These are phyloP conservation scores for Haplographium delicatum DNA, from an alignment of 495 filamentous ascomycete genomes.

Conservation along the genomic window DNA sequence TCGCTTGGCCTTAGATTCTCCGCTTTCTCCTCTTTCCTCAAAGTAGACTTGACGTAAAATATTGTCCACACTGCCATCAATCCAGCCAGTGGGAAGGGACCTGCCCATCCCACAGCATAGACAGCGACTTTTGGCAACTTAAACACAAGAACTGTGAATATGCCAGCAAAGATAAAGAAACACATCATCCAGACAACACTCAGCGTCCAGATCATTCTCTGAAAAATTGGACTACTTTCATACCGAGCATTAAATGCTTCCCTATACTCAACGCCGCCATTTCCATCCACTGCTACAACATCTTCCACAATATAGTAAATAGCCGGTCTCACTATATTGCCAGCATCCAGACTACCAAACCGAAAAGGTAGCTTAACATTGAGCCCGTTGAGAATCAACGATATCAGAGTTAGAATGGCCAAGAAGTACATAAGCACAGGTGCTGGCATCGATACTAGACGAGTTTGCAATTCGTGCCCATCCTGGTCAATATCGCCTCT, in stretches of 20 bases:
- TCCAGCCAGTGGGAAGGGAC: constrained; percentile 15
- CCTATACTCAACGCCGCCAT: constrained; percentile 13
- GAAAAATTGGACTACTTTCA: constrained; percentile 16
- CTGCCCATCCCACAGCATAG: constrained; percentile 23
- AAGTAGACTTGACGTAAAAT: constrained; percentile 14
- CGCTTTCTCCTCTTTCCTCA: constrained; percentile 10
- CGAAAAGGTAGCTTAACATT: constrained; percentile 16
- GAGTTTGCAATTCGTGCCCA: constrained; percentile 13
- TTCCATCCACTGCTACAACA: constrained; percentile 15
- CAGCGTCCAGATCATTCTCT: constrained; percentile 15
- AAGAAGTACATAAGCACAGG: constrained; percentile 19
- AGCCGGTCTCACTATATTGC: constrained; percentile 13
- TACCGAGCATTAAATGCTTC: constrained; percentile 14
- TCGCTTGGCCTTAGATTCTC: not conserved
- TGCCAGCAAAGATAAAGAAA: constrained; percentile 9
- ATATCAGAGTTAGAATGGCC: constrained; percentile 16
- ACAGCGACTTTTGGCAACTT: constrained; percentile 13
- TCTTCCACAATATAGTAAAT: constrained; percentile 21
- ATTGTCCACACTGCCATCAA: constrained; percentile 15
- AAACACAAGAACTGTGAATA: constrained; percentile 8
- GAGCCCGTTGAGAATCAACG: constrained; percentile 6
- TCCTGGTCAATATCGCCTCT: constrained; percentile 16
- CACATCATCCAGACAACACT: constrained; percentile 18
- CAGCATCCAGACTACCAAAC: constrained; percentile 15
- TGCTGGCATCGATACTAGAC: constrained; percentile 11